These are phyloP conservation scores for Chaetoceros tenuissimus DNA, from an alignment of 108 stramenopile species.

Conservation along the genomic window DNA sequence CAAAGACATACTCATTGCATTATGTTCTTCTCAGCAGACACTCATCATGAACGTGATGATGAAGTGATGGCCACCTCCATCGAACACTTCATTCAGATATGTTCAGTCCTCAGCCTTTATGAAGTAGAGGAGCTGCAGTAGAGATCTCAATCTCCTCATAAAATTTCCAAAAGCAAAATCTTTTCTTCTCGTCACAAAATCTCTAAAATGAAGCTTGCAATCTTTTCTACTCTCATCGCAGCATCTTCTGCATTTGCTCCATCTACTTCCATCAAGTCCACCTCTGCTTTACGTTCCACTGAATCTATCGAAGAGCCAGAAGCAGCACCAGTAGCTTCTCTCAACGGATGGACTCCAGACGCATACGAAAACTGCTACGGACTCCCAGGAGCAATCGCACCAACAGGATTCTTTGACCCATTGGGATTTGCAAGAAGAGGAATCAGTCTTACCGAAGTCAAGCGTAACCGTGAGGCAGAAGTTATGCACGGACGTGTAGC, in stretches of 20 bases:
- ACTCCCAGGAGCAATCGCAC: slow-evolving; percentile 53
- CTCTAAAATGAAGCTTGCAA: too few species aligned
- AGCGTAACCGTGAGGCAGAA: slow-evolving; percentile 57
- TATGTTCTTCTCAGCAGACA: too few species aligned
- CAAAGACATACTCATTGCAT: too few species aligned
- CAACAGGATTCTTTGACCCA: slow-evolving; percentile 62
- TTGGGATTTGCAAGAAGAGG: slow-evolving; percentile 51
- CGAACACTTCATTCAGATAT: too few species aligned
- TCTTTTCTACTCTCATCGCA: slow-evolving; percentile 13
- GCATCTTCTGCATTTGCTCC: slow-evolving; percentile 4
- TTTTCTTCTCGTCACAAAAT: too few species aligned
- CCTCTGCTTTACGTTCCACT: slow-evolving; percentile 5
- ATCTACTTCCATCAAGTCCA: background rate
- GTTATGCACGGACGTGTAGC: slow-evolving; percentile 64
- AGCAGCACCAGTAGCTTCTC: slow-evolving; percentile 13
- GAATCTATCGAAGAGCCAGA: too few species aligned
- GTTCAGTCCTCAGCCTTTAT: too few species aligned
- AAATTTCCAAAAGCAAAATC: too few species aligned
- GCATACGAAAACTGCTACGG: slow-evolving; percentile 32
- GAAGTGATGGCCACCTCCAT: too few species aligned
- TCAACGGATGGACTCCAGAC: slow-evolving; percentile 60
- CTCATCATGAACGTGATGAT: too few species aligned
- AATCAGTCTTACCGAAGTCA: slow-evolving; percentile 31
- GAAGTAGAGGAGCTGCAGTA: too few species aligned
- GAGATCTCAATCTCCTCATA: too few species aligned